phyloP scores from a whole-genome alignment of 2,329 filamentous ascomycete genomes.

The Ascochyta lentis region DNA sequence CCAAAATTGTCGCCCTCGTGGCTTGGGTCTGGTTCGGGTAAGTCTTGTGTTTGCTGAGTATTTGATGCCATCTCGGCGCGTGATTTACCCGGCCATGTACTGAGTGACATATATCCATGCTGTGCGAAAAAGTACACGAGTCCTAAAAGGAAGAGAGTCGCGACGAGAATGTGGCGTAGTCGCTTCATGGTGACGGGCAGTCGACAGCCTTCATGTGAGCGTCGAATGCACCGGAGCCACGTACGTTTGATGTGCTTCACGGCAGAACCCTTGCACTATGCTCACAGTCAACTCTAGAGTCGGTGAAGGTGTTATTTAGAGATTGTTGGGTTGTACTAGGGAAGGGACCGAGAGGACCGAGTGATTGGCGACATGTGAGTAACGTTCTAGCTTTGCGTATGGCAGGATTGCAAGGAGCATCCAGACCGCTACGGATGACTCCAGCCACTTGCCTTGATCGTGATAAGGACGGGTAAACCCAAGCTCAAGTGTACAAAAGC shows the following conservation, averaged over 20 bases:
- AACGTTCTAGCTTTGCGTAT: background rate
- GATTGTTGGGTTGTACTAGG: background rate
- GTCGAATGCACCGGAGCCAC: conserved; percentile 1
- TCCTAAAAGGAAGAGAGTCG: conserved; percentile 10
- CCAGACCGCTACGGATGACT: too few relatives aligned
- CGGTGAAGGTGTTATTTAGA: background rate
- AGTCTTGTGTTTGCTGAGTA: background rate
- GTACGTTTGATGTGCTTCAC: background rate
- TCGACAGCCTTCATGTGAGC: background rate
- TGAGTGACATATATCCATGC: conserved; percentile 1
- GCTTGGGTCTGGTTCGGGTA: background rate
- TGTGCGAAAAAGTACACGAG: conserved; percentile 9
- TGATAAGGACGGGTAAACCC: background rate
- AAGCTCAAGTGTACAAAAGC: background rate
- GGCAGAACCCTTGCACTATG: background rate
- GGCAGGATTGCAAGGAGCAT: background rate
- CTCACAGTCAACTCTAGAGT: background rate
- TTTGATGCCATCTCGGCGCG: background rate
- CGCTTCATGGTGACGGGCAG: conserved; percentile 12
- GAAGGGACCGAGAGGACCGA: background rate
- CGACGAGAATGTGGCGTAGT: conserved; percentile 3
- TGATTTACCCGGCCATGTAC: background rate
- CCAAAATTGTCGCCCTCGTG: background rate
- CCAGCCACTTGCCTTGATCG: conserved; percentile 3
- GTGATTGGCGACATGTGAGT: conserved; percentile 13